Percentiles rank a stretch among this genome's conserved stretches.
These are phyloP conservation scores for Microbotryum lychnidis-dioicae DNA, from an alignment of 1,284 basidiomycete species.

Conservation along the genomic window DNA sequence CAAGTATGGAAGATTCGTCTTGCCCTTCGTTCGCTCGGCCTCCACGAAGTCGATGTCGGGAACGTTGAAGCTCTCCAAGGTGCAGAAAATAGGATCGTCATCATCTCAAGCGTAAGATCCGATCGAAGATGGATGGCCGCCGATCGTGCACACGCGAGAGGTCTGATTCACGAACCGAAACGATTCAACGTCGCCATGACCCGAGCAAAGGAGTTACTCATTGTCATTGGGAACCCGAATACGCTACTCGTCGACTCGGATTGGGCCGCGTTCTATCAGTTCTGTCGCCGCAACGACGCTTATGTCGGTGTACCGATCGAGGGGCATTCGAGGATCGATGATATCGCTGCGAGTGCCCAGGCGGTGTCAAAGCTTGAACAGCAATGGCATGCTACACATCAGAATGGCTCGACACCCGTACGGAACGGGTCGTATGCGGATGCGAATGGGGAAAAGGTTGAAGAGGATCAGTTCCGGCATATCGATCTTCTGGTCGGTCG, in stretches of 20 bases:
- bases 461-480: conserved; percentile 3
- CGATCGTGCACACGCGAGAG: conserved; percentile 37
- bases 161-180: conserved; percentile 40
- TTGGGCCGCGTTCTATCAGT: conserved; percentile 38
- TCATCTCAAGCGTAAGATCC: conserved; percentile 40
- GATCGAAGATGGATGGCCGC: conserved; percentile 35
- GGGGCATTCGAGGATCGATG: not conserved
- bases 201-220: conserved; percentile 42
- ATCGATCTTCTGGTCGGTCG: conserved; percentile 26
- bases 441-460: not conserved
- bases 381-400: conserved; percentile 7
- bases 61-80: conserved; percentile 39
- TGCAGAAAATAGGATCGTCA: conserved; percentile 37
- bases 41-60: conserved; percentile 40
- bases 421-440: not conserved
- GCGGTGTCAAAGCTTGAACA: conserved; percentile 22
- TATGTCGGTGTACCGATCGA: conserved; percentile 17
- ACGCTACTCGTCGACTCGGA: conserved; percentile 35
- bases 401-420: not conserved
- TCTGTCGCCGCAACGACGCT: conserved; percentile 33
- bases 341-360: conserved; percentile 3
- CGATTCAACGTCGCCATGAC: conserved; percentile 45
- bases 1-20: conserved; percentile 44
- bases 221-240: conserved; percentile 41
- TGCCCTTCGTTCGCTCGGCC: conserved; percentile 33